These are phyloP conservation scores for Cryptococcus wingfieldii DNA, from an alignment of 1,284 basidiomycete genomes.

Conservation along the genomic window DNA sequence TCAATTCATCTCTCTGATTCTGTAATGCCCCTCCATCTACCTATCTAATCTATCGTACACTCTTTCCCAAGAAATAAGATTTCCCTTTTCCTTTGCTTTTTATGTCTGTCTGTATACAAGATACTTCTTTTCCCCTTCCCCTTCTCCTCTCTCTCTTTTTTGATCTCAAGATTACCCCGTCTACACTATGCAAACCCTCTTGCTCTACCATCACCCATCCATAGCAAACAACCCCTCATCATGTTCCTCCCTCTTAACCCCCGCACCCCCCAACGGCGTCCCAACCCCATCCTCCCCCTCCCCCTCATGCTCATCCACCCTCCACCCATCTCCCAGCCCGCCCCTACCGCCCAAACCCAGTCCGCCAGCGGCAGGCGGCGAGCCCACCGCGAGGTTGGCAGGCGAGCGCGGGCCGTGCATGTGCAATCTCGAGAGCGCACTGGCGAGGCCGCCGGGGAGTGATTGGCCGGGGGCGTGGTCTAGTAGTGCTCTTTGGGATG, in stretches of 20 bases:
- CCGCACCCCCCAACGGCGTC: neutral
- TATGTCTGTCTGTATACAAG: too few relatives aligned
- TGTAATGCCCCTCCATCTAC: too few relatives aligned
- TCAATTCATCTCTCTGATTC: too few relatives aligned
- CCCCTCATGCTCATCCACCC: neutral
- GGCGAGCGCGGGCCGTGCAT: conserved; percentile 27
- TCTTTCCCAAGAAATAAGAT: too few relatives aligned
- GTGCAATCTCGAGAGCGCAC: conserved; percentile 46
- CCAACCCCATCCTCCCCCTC: conserved; percentile 7
- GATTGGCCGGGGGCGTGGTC: conserved; percentile 48
- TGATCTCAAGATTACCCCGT: too few relatives aligned
- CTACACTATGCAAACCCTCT: neutral
- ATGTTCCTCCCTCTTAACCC: conserved; percentile 29
- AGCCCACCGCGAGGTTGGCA: neutral
- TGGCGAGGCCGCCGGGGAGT: conserved; percentile 46
- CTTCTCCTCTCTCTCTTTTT: too few relatives aligned
- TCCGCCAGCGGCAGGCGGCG: neutral
- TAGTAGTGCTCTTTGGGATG: conserved; percentile 36
- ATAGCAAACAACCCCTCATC: conserved; percentile 38
- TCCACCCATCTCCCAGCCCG: neutral
- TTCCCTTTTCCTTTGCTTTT: too few relatives aligned
- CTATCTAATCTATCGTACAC: too few relatives aligned
- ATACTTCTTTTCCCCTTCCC: too few relatives aligned
- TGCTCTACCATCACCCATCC: conserved; percentile 18
- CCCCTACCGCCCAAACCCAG: neutral